A percentile compares a stretch with the other conserved stretches of the same genome.
These are phyloP conservation scores for Phytopythium mirpurense DNA, from an alignment of 352 stramenopile species.

Conservation along the genomic window DNA sequence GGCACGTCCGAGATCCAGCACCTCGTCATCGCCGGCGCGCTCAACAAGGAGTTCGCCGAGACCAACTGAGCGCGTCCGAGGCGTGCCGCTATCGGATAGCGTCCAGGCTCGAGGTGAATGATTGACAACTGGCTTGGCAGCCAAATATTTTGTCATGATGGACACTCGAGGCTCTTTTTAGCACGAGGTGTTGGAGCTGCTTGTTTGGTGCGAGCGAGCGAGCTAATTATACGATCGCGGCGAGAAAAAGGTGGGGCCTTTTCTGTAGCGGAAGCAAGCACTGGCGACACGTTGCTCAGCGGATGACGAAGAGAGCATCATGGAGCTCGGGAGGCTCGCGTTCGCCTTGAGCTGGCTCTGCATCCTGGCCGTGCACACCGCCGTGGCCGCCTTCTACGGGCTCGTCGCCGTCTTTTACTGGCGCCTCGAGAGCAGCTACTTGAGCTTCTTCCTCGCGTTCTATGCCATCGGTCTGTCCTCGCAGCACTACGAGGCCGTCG, in stretches of 20 bases:
- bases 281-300: too few relatives aligned
- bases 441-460: conserved; percentile 11
- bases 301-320: too few relatives aligned
- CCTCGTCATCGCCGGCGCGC: conserved; percentile 91
- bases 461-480: conserved; percentile 13
- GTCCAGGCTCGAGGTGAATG: too few relatives aligned
- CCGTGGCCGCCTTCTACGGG: conserved; percentile 12
- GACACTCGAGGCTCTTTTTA: too few relatives aligned
- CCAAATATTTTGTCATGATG: too few relatives aligned
- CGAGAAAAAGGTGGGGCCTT: too few relatives aligned
- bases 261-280: too few relatives aligned
- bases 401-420: conserved; percentile 11
- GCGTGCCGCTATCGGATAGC: too few relatives aligned
- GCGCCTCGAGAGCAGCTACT: conserved; percentile 7
- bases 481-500: conserved; percentile 7
- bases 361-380: conserved; percentile 4
- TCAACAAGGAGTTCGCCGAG: conserved; percentile 96
- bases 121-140: too few relatives aligned
- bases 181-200: too few relatives aligned
- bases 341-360: conserved; percentile 1
- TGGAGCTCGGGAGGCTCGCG: neutral
- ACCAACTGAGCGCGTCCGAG: conserved; percentile 17
- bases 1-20: conserved; percentile 97
- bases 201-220: too few relatives aligned
- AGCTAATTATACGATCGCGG: too few relatives aligned